Evolutionary conservation across 202 grass and related monocot species (phyloP).

Genomic region (Saccharum hybrid): DNA sequence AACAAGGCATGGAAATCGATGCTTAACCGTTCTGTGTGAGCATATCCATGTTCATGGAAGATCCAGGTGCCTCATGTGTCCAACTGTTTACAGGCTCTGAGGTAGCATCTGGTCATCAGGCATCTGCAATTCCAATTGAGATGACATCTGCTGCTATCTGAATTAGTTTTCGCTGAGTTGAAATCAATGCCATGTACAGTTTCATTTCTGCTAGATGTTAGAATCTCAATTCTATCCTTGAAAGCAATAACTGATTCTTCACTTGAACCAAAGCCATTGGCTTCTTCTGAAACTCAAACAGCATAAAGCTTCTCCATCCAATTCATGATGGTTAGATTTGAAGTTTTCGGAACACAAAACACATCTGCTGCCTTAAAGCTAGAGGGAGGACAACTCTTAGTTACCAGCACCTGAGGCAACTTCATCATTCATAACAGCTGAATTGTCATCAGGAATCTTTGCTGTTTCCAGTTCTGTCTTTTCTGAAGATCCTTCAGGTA

Average conservation of each 20-base stretch:
- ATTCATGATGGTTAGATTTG: constrained; percentile 20
- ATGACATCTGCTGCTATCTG: background rate
- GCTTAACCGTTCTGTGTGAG: background rate
- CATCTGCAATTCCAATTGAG: background rate
- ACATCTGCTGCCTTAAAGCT: background rate
- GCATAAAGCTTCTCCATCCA: constrained; percentile 3
- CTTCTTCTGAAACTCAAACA: constrained; percentile 24
- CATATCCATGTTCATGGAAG: constrained; percentile 5
- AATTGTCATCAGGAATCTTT: constrained; percentile 14
- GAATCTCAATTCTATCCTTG: constrained; percentile 3
- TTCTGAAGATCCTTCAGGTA: background rate
- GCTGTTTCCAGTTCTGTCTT: constrained; percentile 11
- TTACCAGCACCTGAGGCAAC: background rate
- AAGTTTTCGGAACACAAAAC: background rate
- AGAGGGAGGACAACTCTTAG: background rate
- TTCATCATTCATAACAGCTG: constrained; percentile 18
- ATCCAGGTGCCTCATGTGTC: background rate
- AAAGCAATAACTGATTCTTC: background rate
- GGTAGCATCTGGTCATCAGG: background rate
- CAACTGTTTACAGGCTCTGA: background rate
- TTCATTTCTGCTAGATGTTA: constrained; percentile 19
- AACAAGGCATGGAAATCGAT: background rate
- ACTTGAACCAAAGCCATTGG: background rate
- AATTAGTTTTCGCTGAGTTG: constrained; percentile 4
- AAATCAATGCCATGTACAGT: background rate